phyloP scores from a whole-genome alignment of 768 basidiomycete species.

The Galerina marginata region DNA sequence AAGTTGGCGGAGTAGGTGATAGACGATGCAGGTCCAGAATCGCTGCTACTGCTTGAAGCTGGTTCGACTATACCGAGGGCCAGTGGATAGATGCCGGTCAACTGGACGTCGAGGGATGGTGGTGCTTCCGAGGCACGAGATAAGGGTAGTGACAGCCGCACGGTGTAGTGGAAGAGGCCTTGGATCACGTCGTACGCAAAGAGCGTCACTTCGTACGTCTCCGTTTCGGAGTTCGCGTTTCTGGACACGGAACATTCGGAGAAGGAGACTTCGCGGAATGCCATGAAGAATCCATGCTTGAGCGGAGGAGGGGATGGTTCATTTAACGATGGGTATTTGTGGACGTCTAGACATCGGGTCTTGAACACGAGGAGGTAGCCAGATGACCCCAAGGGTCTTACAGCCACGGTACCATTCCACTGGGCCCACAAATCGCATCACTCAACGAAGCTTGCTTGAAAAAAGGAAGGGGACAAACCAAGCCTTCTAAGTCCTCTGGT shows the following conservation, averaged over 20 bases:
- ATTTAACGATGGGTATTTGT: conserved; percentile 25
- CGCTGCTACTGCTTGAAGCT: conserved; percentile 13
- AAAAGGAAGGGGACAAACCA: conserved; percentile 30
- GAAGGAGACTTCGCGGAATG: conserved; percentile 50
- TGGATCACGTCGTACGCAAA: conserved; percentile 51
- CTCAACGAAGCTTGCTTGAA: neutral
- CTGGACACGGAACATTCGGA: conserved; percentile 32
- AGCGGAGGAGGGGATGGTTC: conserved; percentile 10
- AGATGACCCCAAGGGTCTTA: conserved; percentile 48
- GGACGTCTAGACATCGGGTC: conserved; percentile 55
- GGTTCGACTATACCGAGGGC: conserved; percentile 26
- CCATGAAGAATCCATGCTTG: conserved; percentile 33
- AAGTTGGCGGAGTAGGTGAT: conserved; percentile 17
- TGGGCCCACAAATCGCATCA: conserved; percentile 13
- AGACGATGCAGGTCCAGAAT: neutral
- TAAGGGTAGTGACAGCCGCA: conserved; percentile 29
- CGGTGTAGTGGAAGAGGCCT: conserved; percentile 56
- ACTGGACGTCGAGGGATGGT: conserved; percentile 39
- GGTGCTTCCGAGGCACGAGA: conserved; percentile 3
- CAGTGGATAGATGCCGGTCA: conserved; percentile 51
- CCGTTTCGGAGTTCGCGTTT: conserved; percentile 4
- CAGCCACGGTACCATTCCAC: conserved; percentile 48
- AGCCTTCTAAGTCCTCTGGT: conserved; percentile 36
- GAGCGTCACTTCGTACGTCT: conserved; percentile 37
- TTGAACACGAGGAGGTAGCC: conserved; percentile 56